Percentiles rank a stretch among this genome's conserved stretches.
Evolutionary conservation across 352 stramenopile genomes (phyloP).

Genomic region (Globisporangium spinosum): DNA sequence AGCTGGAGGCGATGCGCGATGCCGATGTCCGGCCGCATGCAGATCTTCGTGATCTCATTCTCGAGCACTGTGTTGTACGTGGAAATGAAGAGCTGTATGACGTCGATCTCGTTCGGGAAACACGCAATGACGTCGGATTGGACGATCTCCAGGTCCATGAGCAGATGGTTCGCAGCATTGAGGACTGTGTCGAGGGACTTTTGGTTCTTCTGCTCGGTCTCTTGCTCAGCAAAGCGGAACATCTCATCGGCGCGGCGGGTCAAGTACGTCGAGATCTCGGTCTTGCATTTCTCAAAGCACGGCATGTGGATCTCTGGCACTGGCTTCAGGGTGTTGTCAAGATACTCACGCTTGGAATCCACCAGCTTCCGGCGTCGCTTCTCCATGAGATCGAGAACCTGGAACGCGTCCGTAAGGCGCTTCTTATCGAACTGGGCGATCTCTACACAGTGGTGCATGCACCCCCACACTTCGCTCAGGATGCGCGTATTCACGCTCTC

Average conservation of each 20-base stretch:
- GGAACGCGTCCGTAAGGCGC: constrained; percentile 62
- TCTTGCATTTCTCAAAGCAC: constrained; percentile 55
- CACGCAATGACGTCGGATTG: constrained; percentile 66
- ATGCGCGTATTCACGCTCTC: constrained; percentile 63
- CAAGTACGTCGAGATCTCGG: constrained; percentile 55
- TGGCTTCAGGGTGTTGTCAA: constrained; percentile 59
- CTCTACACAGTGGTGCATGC: constrained; percentile 80
- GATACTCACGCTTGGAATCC: constrained; percentile 58
- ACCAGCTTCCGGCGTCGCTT: constrained; percentile 44
- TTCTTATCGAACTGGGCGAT: constrained; percentile 74
- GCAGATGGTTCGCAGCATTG: constrained; percentile 61
- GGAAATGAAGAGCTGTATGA: constrained; percentile 69
- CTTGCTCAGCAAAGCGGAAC: constrained; percentile 53
- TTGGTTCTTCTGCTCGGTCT: constrained; percentile 42
- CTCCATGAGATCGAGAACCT: constrained; percentile 78
- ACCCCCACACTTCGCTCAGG: constrained; percentile 70
- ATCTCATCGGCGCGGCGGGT: constrained; percentile 53
- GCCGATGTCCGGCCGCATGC: constrained; percentile 51
- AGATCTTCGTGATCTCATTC: constrained; percentile 60
- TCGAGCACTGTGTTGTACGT: constrained; percentile 80
- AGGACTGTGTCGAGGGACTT: constrained; percentile 63
- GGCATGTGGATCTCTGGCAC: constrained; percentile 42
- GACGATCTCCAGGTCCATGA: constrained; percentile 79
- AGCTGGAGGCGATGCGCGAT: constrained; percentile 75
- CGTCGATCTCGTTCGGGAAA: constrained; percentile 75